Base-by-base conservation (phyloP, 805 yeast species). In the Lachancea cidri region DNA sequence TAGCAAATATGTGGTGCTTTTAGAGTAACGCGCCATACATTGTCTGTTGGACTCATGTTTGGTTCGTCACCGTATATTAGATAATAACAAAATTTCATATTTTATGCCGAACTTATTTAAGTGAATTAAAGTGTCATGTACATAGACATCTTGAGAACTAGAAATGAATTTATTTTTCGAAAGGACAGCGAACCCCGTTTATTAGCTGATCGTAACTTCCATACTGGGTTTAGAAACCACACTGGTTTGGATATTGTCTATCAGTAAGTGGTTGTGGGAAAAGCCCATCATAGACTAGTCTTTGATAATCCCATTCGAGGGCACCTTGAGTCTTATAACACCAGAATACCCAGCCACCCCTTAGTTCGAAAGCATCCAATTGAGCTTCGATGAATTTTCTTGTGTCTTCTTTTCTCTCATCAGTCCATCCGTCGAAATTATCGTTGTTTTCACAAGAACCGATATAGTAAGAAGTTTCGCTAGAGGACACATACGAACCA, bases 291-390 rank as follows among this genome's bases (percentile, higher is more conserved):
- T 62, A 69, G 16, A 75, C 63, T 52, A 89, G 73, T 48, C 69
- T 67, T 53, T 72, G 70, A 68, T 85, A 73, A 65, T 86, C 95
- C 97, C 97, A 89, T 62, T 89, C 96, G 41, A 82, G 60, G 16
- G 86, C 70, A 50, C 65, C 65, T 66, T 89, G 96, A 19, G 95
- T 84, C 72, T 88, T 89, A 83, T 86, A 88, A 62, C 83, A 77
- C 97, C 97, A 89, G 71, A 85, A 83, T 43, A 86, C 76, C 96
- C 96, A 89, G 24, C 98, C 98, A 27, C 71, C 74, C 44, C 78
- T 73, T 53, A 73, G 74, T 54, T 81, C 86, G 57, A 72, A 81
- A 1, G 96, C 86, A 59, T 89, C 96, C 57, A 89, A 68, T 71
- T 89, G 96, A 36, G 96, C 95, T 68, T 89, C 96, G 38, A 88